Conservation (phyloP, 2,329 filamentous ascomycete species). For the Dactylonectria estremocensis region DNA sequence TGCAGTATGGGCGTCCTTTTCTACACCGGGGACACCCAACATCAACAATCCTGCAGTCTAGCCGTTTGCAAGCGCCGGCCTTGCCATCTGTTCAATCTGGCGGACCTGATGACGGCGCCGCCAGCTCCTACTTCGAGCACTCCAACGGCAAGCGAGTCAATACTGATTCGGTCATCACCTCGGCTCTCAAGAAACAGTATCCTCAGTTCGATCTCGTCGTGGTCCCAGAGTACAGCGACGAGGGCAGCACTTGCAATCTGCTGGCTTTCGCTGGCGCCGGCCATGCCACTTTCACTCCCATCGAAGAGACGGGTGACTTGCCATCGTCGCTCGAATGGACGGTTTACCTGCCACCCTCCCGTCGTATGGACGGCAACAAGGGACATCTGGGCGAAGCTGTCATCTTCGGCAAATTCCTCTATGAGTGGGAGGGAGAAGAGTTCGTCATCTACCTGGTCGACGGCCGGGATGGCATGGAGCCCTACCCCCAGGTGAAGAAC, state of each 20-base stretch:
- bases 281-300: slow-evolving; percentile 51
- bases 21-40: neutral
- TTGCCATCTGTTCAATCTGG: neutral
- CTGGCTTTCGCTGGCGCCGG: slow-evolving; percentile 60
- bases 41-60: neutral
- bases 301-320: slow-evolving; percentile 48
- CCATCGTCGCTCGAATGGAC: slow-evolving; percentile 58
- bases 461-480: slow-evolving; percentile 56
- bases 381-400: slow-evolving; percentile 54
- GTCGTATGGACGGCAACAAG: slow-evolving; percentile 57
- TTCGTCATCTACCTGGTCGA: slow-evolving; percentile 62
- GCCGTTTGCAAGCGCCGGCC: neutral
- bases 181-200: slow-evolving; percentile 59
- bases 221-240: slow-evolving; percentile 49
- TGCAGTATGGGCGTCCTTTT: neutral
- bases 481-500: slow-evolving; percentile 50
- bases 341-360: slow-evolving; percentile 57
- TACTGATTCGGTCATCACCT: slow-evolving; percentile 60
- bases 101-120: neutral
- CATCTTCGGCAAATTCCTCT: slow-evolving; percentile 60
- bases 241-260: slow-evolving; percentile 49
- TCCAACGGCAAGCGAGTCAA: slow-evolving; percentile 57
- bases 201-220: slow-evolving; percentile 60
- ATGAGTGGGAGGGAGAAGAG: slow-evolving; percentile 58
- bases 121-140: slow-evolving; percentile 55